Base-by-base conservation (phyloP, 805 yeast genomes). In the Zygosaccharomyces gambellarensis region DNA sequence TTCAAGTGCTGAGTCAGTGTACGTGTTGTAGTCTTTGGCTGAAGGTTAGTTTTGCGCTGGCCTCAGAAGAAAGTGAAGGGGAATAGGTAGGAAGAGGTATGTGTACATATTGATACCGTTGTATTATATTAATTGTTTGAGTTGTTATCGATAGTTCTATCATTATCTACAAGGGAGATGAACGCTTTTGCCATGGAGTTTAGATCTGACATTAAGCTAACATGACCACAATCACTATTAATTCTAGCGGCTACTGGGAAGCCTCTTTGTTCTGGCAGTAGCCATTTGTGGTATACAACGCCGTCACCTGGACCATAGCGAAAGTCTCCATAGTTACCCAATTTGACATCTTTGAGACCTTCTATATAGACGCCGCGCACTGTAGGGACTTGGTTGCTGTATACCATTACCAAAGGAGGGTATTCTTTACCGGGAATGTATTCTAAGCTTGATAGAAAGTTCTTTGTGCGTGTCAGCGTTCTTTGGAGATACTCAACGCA, bases 251-350 rank as follows among this genome's bases (percentile, higher is more conserved):
- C 86, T 2, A 87, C 77, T 3, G 84, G 82, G 60, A 85, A 89
- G 0, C 92, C 95, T 53, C 76, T 75, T 38, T 70, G 69, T 55
- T 85, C 87, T 0, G 97, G 97, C 79, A 90, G 79, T 43, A 87
- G 68, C 85, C 90, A 85, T 54, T 79, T 79, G 56, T 85, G 87
- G 66, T 87, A 87, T 1, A 88, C 88, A 17, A 90, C 97, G 39
- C 97, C 97, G 65, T 90, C 97, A 12, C 97, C 97, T 4, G 88
- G 87, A 0, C 95, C 96, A 60, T 87, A 90, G 58, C 77, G 80
- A 58, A 88, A 85, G 58, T 87, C 83, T 54, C 77, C 81, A 69
- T 86, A 90, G 54, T 80, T 77, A 3, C 96, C 96, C 36, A 77
- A 74, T 49, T 70, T 75, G 50, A 90, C 81, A 32, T 81, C 94